Conservation (phyloP, 805 yeast species). For the Zygosaccharomyces gambellarensis region DNA sequence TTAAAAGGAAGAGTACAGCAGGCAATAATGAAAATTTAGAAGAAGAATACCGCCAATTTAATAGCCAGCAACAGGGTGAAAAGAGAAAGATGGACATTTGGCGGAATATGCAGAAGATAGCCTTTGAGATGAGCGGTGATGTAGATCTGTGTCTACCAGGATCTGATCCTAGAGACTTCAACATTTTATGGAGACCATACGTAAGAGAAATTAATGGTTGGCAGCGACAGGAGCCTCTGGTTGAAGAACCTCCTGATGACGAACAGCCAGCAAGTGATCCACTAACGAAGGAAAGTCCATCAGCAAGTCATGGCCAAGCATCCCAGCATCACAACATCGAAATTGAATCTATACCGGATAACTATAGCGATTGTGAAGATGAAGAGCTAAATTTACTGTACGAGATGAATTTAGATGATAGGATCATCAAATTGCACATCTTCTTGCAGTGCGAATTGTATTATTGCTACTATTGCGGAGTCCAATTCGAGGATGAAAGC, state of each 20-base stretch:
- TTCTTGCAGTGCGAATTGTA: slow-evolving; percentile 38
- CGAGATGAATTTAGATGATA: slow-evolving; percentile 26
- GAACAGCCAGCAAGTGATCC: neutral
- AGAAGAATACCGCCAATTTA: slow-evolving; percentile 18
- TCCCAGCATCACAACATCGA: slow-evolving; percentile 3
- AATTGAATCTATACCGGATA: slow-evolving; percentile 12
- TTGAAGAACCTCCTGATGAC: slow-evolving; percentile 10
- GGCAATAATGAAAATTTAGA: slow-evolving; percentile 3
- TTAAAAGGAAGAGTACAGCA: neutral
- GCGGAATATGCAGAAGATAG: slow-evolving; percentile 37
- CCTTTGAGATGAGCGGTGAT: slow-evolving; percentile 42
- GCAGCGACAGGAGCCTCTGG: slow-evolving; percentile 11
- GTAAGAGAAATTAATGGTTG: slow-evolving; percentile 18
- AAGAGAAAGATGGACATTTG: slow-evolving; percentile 16
- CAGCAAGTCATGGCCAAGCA: neutral
- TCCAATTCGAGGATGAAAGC: slow-evolving; percentile 32
- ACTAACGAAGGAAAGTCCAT: neutral
- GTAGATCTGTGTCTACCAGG: slow-evolving; percentile 22
- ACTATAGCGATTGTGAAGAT: slow-evolving; percentile 18
- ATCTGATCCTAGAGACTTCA: slow-evolving; percentile 32
- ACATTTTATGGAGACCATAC: slow-evolving; percentile 42
- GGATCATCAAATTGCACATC: slow-evolving; percentile 33
- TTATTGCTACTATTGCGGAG: slow-evolving; percentile 52
- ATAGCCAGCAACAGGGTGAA: slow-evolving; percentile 14
- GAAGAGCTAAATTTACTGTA: slow-evolving; percentile 34